phyloP scores from a whole-genome alignment of 2,329 filamentous ascomycete genomes.

The Boeremia lycopersici region DNA sequence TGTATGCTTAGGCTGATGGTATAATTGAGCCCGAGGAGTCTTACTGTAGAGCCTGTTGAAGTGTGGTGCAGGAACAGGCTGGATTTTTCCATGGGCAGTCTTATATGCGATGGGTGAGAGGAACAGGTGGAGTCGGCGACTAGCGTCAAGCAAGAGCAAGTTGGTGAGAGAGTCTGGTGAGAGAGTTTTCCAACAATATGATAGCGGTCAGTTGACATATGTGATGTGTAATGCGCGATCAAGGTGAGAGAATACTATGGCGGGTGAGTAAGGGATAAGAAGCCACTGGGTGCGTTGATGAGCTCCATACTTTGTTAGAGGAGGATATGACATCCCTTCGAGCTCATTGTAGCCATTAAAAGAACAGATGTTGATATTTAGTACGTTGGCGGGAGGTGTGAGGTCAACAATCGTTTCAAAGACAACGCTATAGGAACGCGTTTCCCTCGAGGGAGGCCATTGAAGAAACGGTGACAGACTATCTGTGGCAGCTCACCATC shows the following conservation, averaged over 20 bases:
- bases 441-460: too few species aligned
- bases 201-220: not conserved
- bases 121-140: not conserved
- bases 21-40: not conserved
- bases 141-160: not conserved
- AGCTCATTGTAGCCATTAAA: not conserved
- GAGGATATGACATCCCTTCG: not conserved
- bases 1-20: not conserved
- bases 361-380: not conserved
- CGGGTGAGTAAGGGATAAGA: not conserved
- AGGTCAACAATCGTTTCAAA: too few species aligned
- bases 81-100: not conserved
- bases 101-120: not conserved
- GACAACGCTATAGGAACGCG: too few species aligned
- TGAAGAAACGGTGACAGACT: too few species aligned
- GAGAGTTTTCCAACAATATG: too few species aligned
- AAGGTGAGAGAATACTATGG: not conserved
- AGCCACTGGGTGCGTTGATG: not conserved
- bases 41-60: not conserved
- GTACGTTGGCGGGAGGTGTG: not conserved
- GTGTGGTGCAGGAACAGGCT: constrained; percentile 4
- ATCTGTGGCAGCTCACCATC: too few species aligned
- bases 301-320: not conserved
- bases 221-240: not conserved
- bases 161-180: not conserved